Evolutionary conservation across 805 yeast species (phyloP).

Genomic region (Yamadazyma sp.): DNA sequence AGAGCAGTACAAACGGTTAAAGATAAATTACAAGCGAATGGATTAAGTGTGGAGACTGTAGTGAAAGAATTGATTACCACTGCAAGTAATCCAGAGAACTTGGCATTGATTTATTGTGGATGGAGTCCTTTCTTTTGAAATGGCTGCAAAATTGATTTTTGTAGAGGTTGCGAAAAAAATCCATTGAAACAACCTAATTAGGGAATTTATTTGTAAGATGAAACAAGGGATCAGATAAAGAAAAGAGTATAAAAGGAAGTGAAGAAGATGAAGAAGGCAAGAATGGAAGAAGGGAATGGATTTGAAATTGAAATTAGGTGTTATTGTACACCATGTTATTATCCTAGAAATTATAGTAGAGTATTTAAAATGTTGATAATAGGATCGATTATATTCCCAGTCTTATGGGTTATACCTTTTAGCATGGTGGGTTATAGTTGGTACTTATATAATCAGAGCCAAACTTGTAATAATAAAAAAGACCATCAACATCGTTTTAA

Average conservation of each 20-base stretch:
- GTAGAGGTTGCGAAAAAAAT: neutral
- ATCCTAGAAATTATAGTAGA: neutral
- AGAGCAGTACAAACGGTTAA: conserved; percentile 73
- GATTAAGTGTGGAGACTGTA: conserved; percentile 77
- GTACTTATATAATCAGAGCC: conserved; percentile 1
- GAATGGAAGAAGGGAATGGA: neutral
- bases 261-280: neutral
- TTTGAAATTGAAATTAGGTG: conserved; percentile 1
- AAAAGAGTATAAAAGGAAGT: neutral
- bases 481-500: neutral
- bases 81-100: conserved; percentile 64
- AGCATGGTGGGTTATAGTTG: neutral
- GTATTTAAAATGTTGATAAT: neutral
- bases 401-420: conserved; percentile 2
- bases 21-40: conserved; percentile 62
- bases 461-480: conserved; percentile 1
- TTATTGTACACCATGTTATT: conserved; percentile 5
- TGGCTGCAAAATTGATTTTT: no score
- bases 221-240: conserved; percentile 1
- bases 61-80: conserved; percentile 77
- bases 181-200: conserved; percentile 3
- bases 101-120: conserved; percentile 77
- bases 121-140: conserved; percentile 68
- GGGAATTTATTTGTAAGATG: conserved; percentile 3
- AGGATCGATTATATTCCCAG: conserved; percentile 1